Percentiles rank a stretch among this genome's conserved stretches.
These are phyloP conservation scores for Penicillium hordei DNA, from an alignment of 2,329 filamentous ascomycete species.

Conservation along the genomic window DNA sequence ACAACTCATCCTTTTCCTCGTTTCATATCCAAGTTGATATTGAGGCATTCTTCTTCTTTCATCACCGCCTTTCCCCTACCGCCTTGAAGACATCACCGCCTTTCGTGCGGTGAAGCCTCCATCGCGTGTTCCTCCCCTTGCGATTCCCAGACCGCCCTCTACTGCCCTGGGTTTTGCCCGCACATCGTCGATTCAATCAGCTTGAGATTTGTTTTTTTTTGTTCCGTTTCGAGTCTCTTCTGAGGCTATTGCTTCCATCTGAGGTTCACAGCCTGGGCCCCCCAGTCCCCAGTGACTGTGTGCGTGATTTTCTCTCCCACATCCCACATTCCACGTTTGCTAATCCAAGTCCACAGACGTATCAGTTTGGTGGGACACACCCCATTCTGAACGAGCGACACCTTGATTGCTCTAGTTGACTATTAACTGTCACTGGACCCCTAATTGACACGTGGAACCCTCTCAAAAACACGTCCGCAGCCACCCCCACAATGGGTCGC, in stretches of 20 bases:
- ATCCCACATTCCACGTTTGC: background rate
- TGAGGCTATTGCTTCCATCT: background rate
- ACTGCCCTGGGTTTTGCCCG: constrained; percentile 38
- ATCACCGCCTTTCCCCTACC: constrained; percentile 28
- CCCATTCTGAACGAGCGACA: background rate
- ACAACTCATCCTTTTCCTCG: constrained; percentile 13
- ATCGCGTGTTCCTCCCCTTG: constrained; percentile 25
- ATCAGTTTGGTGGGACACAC: constrained; percentile 1
- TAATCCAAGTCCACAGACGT: constrained; percentile 3
- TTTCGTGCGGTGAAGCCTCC: constrained; percentile 40
- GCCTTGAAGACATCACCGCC: constrained; percentile 34
- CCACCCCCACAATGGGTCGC: constrained; percentile 65
- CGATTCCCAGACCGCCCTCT: constrained; percentile 37
- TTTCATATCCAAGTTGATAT: constrained; percentile 4
- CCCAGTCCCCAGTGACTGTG: constrained; percentile 8
- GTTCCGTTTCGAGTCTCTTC: constrained; percentile 4
- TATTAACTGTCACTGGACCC: background rate
- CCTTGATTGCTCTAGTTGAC: background rate
- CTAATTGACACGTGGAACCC: constrained; percentile 5
- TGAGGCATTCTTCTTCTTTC: constrained; percentile 1
- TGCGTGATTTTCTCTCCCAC: constrained; percentile 3
- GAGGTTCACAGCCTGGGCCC: constrained; percentile 2
- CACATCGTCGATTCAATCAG: constrained; percentile 16
- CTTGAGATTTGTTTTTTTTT: constrained; percentile 1
- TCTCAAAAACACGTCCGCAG: background rate